These are phyloP conservation scores for Sporothrix dimorphospora DNA, from an alignment of 2,329 filamentous ascomycete species.

Conservation along the genomic window DNA sequence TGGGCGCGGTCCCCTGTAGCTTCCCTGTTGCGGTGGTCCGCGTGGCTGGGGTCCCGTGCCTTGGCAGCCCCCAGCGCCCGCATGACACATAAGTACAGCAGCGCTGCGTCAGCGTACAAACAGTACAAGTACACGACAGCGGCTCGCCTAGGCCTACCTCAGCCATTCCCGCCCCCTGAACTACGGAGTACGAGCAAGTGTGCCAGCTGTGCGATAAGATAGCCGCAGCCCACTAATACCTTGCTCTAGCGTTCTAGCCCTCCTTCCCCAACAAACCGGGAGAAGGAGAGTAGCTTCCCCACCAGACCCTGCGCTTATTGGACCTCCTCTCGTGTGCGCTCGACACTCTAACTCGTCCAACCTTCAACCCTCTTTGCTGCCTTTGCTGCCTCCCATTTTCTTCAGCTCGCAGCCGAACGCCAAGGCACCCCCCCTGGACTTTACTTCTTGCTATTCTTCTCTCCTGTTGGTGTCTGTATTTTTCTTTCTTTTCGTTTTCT, in stretches of 20 bases:
- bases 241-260: conserved; percentile 8
- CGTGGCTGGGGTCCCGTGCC: conserved; percentile 19
- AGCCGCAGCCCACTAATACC: not conserved
- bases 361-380: not conserved
- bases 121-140: not conserved
- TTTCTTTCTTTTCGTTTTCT: not conserved
- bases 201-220: conserved; percentile 26
- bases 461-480: too few relatives aligned
- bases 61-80: not conserved
- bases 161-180: not conserved
- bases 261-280: conserved; percentile 30
- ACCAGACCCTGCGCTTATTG: conserved; percentile 19
- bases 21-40: not conserved
- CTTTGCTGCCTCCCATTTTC: not conserved
- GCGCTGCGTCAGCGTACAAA: not conserved
- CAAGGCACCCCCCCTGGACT: not conserved
- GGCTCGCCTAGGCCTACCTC: not conserved
- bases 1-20: not conserved
- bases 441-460: not conserved
- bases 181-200: not conserved
- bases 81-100: not conserved
- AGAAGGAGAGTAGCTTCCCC: conserved; percentile 6
- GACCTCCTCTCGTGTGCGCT: not conserved
- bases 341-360: not conserved
- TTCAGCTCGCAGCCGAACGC: not conserved